These are phyloP conservation scores for Alternaria sp. DNA, from an alignment of 2,329 filamentous ascomycete species.

Conservation along the genomic window DNA sequence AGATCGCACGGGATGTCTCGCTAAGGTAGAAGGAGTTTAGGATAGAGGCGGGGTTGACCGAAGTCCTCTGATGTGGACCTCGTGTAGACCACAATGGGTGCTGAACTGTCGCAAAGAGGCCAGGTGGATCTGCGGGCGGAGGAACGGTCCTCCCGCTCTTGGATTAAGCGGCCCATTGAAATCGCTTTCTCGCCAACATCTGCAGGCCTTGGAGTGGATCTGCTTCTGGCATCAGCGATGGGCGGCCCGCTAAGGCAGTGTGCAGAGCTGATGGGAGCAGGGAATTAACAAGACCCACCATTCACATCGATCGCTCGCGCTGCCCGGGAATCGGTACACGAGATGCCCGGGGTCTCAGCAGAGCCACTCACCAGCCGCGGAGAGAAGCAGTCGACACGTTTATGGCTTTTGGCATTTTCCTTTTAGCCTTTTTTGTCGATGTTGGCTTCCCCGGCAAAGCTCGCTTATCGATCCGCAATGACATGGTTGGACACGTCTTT, in stretches of 20 bases:
- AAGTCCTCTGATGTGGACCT: background rate
- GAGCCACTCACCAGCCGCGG: background rate
- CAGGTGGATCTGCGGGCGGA: slow-evolving; percentile 10
- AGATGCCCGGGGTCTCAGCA: background rate
- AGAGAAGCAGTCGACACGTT: background rate
- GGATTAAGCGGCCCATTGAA: slow-evolving; percentile 6
- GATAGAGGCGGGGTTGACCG: slow-evolving; percentile 5
- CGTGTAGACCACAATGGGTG: background rate
- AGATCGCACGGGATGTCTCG: background rate
- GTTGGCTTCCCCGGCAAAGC: background rate
- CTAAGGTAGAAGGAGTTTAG: background rate
- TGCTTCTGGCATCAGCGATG: slow-evolving; percentile 14
- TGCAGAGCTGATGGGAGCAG: slow-evolving; percentile 6
- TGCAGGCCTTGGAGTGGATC: slow-evolving; percentile 11
- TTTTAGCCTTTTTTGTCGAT: slow-evolving; percentile 3
- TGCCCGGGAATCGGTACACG: background rate
- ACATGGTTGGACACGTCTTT: background rate
- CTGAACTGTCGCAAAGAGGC: background rate
- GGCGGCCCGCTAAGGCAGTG: slow-evolving; percentile 8
- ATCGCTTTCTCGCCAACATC: slow-evolving; percentile 9
- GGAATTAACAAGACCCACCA: background rate
- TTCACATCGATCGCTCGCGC: background rate
- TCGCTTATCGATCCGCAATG: slow-evolving; percentile 9
- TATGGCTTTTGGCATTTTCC: background rate
- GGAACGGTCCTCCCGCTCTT: slow-evolving; percentile 16